Conservation (phyloP, 1,139 yeast species). For the Pichia norvegensis region DNA sequence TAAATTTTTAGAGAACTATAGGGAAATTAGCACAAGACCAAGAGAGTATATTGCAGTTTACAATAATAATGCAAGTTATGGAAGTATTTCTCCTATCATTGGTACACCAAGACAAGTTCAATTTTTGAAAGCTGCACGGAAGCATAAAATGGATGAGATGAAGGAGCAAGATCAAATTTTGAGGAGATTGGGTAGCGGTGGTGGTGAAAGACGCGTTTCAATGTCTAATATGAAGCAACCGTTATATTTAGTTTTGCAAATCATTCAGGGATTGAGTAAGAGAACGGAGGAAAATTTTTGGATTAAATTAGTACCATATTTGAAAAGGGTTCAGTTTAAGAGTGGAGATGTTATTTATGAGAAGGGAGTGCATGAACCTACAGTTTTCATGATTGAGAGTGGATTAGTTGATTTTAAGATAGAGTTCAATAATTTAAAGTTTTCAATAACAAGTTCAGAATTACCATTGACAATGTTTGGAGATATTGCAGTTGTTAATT, state of each 20-base stretch:
- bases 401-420: constrained; percentile 67
- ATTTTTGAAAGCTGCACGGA: constrained; percentile 55
- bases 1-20: constrained; percentile 67
- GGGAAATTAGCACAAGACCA: constrained; percentile 22
- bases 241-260: constrained; percentile 57
- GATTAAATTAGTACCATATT: constrained; percentile 47
- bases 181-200: constrained; percentile 5
- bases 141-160: constrained; percentile 30
- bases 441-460: constrained; percentile 56
- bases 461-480: constrained; percentile 92
- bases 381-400: constrained; percentile 65
- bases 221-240: constrained; percentile 33
- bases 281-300: constrained; percentile 57
- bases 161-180: constrained; percentile 10
- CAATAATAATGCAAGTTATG: neutral
- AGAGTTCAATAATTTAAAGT: constrained; percentile 40
- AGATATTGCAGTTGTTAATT: constrained; percentile 39
- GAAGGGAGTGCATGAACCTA: constrained; percentile 34
- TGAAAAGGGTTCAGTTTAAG: constrained; percentile 42
- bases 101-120: constrained; percentile 63
- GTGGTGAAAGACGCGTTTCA: constrained; percentile 1
- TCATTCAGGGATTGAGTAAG: constrained; percentile 59
- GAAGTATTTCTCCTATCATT: constrained; percentile 14
- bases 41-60: constrained; percentile 1
- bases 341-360: constrained; percentile 42